Base-by-base conservation (phyloP, 805 yeast species). In the Ogataea henricii region DNA sequence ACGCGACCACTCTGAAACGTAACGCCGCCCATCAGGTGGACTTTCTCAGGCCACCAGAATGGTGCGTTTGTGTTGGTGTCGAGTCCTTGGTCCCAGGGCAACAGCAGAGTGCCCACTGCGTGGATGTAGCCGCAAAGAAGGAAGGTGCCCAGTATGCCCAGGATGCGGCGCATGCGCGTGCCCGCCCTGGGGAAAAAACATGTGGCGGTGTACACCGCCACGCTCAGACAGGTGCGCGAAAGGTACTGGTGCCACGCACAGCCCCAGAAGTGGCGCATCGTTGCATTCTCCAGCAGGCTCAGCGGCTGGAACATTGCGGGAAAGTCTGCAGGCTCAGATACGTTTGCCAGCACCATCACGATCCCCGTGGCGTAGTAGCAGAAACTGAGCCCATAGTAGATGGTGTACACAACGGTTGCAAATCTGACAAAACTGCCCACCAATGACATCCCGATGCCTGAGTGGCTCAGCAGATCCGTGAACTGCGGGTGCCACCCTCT, bases 221-320 rank as follows among this genome's bases (percentile, higher is more conserved):
- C 33, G 17, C n/a, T 40, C 30, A 30, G 33, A 14, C 29, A 33
- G 8, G 43, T 21, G 1, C 17, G 18, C 20, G 42, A 42, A 21
- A 39, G 14, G 2, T 18, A 36, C n/a, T 48, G 52, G 36, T 48
- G 52, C 52, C 52, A 48, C 4, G 40, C 43, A 16, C 34, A n/a
- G 14, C 46, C 46, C 52, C 52, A 48, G 26, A 48, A 44, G 7
- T 23, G 20, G 20, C 43, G 35, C 17, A 38, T 13, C 7, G 52
- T 44, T 16, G 36, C 23, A 17, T 17, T 35, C 12, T 35, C 26
- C 16, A 39, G 25, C 29, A 49, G 10, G 20, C 14, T 5, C 2
- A 18, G 27, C 30, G 41, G 32, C 27, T 35, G 30, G 37, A 49
- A 36, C 2, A 26, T 3, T 2, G 49, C 39, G 3, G 49, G 45